These are phyloP conservation scores for Globisporangium camurandrum DNA, from an alignment of 352 stramenopile genomes.

Conservation along the genomic window DNA sequence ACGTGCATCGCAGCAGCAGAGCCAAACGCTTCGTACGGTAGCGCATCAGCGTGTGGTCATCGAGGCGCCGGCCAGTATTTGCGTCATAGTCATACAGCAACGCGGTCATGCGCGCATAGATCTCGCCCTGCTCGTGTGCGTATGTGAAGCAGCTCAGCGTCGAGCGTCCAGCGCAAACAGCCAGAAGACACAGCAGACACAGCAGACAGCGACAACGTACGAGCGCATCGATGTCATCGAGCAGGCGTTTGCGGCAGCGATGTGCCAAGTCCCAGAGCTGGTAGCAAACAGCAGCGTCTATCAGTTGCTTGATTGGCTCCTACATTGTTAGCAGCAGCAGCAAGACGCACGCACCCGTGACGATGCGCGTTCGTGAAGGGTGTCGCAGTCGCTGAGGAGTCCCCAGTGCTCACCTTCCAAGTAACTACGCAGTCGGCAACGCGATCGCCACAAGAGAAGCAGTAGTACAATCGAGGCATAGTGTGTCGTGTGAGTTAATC, in stretches of 20 bases:
- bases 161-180: background rate
- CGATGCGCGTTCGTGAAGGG: slow-evolving; percentile 39
- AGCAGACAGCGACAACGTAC: slow-evolving; percentile 14
- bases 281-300: background rate
- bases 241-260: slow-evolving; percentile 44
- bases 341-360: slow-evolving; percentile 31
- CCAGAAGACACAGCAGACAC: background rate
- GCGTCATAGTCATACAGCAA: slow-evolving; percentile 18
- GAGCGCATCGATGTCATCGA: slow-evolving; percentile 39
- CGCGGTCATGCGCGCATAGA: slow-evolving; percentile 38
- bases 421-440: slow-evolving; percentile 27
- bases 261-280: slow-evolving; percentile 71
- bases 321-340: background rate
- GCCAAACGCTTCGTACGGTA: slow-evolving; percentile 31
- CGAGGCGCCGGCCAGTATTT: slow-evolving; percentile 16
- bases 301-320: background rate
- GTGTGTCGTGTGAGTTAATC: too few relatives aligned
- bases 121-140: slow-evolving; percentile 16
- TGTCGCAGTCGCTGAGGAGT: slow-evolving; percentile 30
- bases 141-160: background rate
- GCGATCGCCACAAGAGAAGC: background rate
- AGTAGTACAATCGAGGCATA: background rate
- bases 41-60: slow-evolving; percentile 25
- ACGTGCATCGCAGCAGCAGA: background rate
- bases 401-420: slow-evolving; percentile 60